Conservation (phyloP, 2,329 filamentous ascomycete genomes). For the Ceratocystis colombiana region DNA sequence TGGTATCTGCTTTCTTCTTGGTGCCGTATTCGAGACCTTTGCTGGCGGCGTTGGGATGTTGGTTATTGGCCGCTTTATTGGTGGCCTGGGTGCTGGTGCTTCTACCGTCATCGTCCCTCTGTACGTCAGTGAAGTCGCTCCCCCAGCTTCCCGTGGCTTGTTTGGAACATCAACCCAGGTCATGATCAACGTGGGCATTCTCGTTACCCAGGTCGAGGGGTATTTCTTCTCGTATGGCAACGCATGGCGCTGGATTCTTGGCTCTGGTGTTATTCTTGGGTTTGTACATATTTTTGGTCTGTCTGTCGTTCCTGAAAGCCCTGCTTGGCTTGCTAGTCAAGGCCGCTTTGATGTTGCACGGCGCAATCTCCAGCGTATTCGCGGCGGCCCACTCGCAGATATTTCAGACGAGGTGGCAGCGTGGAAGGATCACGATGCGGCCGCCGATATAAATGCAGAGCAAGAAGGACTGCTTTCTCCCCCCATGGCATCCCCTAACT, state of each 20-base stretch:
- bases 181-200: constrained; percentile 83
- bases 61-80: constrained; percentile 63
- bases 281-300: constrained; percentile 58
- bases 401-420: constrained; percentile 61
- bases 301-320: constrained; percentile 74
- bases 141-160: constrained; percentile 61
- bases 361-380: constrained; percentile 60
- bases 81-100: constrained; percentile 76
- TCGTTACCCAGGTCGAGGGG: constrained; percentile 71
- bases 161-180: constrained; percentile 83
- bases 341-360: constrained; percentile 52
- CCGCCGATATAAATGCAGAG: constrained; percentile 45
- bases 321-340: constrained; percentile 70
- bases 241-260: constrained; percentile 77
- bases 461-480: constrained; percentile 57
- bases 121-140: constrained; percentile 87
- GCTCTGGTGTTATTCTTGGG: constrained; percentile 58
- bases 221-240: constrained; percentile 74
- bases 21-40: constrained; percentile 65
- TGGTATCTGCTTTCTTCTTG: constrained; percentile 63
- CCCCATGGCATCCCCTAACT: constrained; percentile 18
- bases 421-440: constrained; percentile 37
- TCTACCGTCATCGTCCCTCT: constrained; percentile 87
- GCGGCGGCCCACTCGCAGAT: constrained; percentile 59
- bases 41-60: constrained; percentile 58